Evolutionary conservation across 345 rosid species (phyloP).

Genomic region (Linum trigynum): DNA sequence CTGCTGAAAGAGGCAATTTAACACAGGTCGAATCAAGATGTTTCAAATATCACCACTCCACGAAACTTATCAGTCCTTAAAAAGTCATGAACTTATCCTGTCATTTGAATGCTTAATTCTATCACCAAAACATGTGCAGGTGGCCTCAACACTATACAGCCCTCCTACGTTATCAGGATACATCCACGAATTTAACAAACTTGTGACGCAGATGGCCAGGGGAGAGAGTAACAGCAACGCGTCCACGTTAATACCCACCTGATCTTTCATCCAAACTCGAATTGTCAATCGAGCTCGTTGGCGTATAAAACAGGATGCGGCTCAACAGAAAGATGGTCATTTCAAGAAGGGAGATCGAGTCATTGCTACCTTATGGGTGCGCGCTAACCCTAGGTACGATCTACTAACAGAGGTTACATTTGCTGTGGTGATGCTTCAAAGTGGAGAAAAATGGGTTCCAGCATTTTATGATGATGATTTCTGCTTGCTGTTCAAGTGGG

Average conservation of each 20-base stretch:
- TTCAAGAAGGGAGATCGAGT: constrained; percentile 33
- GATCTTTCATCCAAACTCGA: constrained; percentile 34
- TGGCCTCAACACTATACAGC: constrained; percentile 56
- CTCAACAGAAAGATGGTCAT: constrained; percentile 21
- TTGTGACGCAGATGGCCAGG: constrained; percentile 40
- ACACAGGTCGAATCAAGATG: neutral
- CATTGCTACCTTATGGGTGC: constrained; percentile 37
- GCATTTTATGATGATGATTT: constrained; percentile 51
- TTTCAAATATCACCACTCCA: neutral
- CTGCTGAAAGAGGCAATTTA: too few relatives aligned
- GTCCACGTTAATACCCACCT: constrained; percentile 29
- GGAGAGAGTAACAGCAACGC: constrained; percentile 14
- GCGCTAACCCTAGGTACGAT: constrained; percentile 49
- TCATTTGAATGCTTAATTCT: neutral
- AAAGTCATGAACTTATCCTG: too few relatives aligned
- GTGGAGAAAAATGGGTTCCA: constrained; percentile 29
- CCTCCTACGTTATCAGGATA: constrained; percentile 50
- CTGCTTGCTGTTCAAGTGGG: constrained; percentile 40
- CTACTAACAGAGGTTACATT: constrained; percentile 49
- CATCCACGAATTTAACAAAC: constrained; percentile 41
- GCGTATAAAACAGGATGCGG: constrained; percentile 31
- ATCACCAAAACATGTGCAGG: constrained; percentile 21
- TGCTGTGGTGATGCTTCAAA: constrained; percentile 39
- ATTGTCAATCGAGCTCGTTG: constrained; percentile 20
- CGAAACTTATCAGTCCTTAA: too few relatives aligned